Evolutionary conservation across 78 protist species (phyloP).

Genomic region (Dictyostelium intermedium): DNA sequence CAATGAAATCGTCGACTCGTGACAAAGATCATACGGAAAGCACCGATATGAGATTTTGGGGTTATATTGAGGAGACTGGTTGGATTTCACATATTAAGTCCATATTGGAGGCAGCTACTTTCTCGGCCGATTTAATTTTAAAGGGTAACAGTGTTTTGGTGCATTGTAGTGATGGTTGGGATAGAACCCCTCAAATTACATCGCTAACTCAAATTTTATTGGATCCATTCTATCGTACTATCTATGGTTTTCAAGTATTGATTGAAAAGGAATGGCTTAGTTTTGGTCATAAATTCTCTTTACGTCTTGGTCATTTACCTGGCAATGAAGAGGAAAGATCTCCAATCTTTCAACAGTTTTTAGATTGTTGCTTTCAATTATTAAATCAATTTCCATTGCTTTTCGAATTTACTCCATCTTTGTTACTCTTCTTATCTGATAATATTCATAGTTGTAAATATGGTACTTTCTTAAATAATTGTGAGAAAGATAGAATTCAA

Average conservation of each 20-base stretch:
- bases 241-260: slow-evolving; percentile 86
- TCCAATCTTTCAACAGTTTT: slow-evolving; percentile 95
- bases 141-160: slow-evolving; percentile 26
- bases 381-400: slow-evolving; percentile 83
- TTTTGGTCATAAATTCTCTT: slow-evolving; percentile 91
- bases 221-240: slow-evolving; percentile 84
- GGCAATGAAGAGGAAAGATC: slow-evolving; percentile 71
- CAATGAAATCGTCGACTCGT: neutral
- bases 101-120: slow-evolving; percentile 4
- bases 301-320: slow-evolving; percentile 37
- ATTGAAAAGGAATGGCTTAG: slow-evolving; percentile 95
- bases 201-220: slow-evolving; percentile 83
- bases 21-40: neutral
- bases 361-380: slow-evolving; percentile 92
- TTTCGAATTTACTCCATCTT: slow-evolving; percentile 90
- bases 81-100: slow-evolving; percentile 39
- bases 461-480: slow-evolving; percentile 73
- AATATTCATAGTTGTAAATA: slow-evolving; percentile 56
- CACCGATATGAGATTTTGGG: slow-evolving; percentile 4
- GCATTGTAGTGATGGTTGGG: slow-evolving; percentile 93
- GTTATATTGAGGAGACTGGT: slow-evolving; percentile 26
- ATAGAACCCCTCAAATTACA: slow-evolving; percentile 88
- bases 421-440: slow-evolving; percentile 45
- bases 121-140: slow-evolving; percentile 37
- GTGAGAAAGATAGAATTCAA: slow-evolving; percentile 42